A percentile compares a stretch with the other conserved stretches of the same genome.
phyloP scores from a whole-genome alignment of 805 yeast species.

The Starmerella khaoyaiensis region DNA sequence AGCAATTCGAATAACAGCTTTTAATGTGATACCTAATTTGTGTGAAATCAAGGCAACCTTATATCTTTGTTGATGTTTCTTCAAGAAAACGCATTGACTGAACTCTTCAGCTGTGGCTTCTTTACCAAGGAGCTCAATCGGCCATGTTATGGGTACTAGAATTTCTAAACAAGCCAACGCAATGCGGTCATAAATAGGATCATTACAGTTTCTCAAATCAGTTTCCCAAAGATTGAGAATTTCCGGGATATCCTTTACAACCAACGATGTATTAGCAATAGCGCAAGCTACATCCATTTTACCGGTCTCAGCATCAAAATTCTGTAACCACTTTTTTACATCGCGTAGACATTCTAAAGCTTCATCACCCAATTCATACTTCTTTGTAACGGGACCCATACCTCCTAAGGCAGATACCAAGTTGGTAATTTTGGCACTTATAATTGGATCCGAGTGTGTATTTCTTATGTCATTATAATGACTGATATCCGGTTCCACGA shows the following conservation, averaged over 20 bases:
- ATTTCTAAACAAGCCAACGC: slow-evolving; percentile 65
- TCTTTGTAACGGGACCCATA: slow-evolving; percentile 47
- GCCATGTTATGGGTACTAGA: slow-evolving; percentile 77
- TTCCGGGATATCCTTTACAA: slow-evolving; percentile 56
- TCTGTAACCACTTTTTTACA: slow-evolving; percentile 72
- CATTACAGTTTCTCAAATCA: slow-evolving; percentile 14
- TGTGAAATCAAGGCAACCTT: slow-evolving; percentile 60
- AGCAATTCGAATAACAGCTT: slow-evolving; percentile 56
- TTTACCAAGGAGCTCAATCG: slow-evolving; percentile 47
- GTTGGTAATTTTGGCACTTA: too few relatives aligned
- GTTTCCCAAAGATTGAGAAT: slow-evolving; percentile 65
- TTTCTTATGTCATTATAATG: too few relatives aligned
- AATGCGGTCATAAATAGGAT: slow-evolving; percentile 41
- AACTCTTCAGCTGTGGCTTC: slow-evolving; percentile 44
- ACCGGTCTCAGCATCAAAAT: slow-evolving; percentile 61
- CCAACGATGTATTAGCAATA: slow-evolving; percentile 65
- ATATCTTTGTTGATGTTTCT: slow-evolving; percentile 54
- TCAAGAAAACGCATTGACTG: slow-evolving; percentile 44
- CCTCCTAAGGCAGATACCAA: slow-evolving; percentile 89
- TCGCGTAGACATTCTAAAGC: slow-evolving; percentile 78
- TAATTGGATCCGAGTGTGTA: too few relatives aligned
- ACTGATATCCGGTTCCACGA: too few relatives aligned
- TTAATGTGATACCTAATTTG: slow-evolving; percentile 45
- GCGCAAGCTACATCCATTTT: slow-evolving; percentile 78
- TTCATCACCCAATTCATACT: slow-evolving; percentile 76